Evolutionary conservation across 768 basidiomycete species (phyloP).

Genomic region (Mycena olivaceomarginata): DNA sequence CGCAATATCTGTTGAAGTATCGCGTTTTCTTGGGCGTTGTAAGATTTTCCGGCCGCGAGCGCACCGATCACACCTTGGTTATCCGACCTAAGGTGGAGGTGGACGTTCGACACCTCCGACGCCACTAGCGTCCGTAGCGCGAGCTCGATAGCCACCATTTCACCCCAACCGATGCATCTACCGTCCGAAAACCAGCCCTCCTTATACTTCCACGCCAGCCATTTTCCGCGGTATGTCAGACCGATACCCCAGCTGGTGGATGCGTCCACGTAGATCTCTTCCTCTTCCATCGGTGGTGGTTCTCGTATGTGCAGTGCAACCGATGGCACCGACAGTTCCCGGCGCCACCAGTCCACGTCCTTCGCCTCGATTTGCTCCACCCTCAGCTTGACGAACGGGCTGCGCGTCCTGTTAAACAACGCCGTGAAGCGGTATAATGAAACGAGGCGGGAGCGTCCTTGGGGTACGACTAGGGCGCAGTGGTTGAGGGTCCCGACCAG

Average conservation of each 20-base stretch:
- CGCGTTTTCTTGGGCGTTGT: conserved; percentile 47
- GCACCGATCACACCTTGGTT: conserved; percentile 61
- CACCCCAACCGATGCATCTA: conserved; percentile 65
- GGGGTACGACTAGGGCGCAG: neutral
- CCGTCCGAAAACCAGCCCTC: conserved; percentile 44
- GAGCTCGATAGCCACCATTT: conserved; percentile 66
- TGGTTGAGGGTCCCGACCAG: conserved; percentile 10
- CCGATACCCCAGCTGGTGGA: conserved; percentile 64
- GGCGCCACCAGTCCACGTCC: neutral
- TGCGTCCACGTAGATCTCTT: conserved; percentile 62
- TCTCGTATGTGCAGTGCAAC: conserved; percentile 25
- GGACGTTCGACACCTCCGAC: too few species aligned
- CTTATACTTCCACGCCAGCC: conserved; percentile 60
- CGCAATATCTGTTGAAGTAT: conserved; percentile 53
- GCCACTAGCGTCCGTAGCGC: conserved; percentile 52
- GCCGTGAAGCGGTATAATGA: neutral
- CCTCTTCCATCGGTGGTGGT: conserved; percentile 18
- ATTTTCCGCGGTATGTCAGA: conserved; percentile 54
- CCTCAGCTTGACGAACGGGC: too few species aligned
- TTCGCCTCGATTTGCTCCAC: neutral
- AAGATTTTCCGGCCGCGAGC: conserved; percentile 48
- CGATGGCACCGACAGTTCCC: neutral
- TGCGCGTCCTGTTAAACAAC: neutral
- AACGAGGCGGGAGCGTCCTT: neutral
- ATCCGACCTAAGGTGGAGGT: too few species aligned